phyloP scores from a whole-genome alignment of 140 eudicot genomes.

The Oenanthe javanica region DNA sequence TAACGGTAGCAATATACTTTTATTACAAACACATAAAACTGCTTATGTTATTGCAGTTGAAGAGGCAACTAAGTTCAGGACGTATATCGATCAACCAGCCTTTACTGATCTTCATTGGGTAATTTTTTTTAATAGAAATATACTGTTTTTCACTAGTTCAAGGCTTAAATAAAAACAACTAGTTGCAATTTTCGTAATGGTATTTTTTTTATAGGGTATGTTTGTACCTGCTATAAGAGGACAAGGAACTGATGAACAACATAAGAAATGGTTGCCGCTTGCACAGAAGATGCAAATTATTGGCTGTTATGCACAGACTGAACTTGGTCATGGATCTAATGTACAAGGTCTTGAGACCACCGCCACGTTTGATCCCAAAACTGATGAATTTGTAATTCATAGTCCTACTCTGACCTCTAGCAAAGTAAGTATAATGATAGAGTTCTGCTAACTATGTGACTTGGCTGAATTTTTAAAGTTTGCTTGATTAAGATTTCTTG shows the following conservation, averaged over 20 bases:
- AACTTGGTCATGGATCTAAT: constrained; percentile 99
- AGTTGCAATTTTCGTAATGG: constrained; percentile 12
- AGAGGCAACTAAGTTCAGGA: constrained; percentile 68
- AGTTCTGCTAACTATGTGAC: not conserved
- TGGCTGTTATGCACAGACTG: constrained; percentile 99
- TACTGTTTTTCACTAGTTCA: not conserved
- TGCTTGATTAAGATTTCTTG: not conserved
- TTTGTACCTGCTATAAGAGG: constrained; percentile 90
- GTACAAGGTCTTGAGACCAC: constrained; percentile 99
- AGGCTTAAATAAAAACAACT: not conserved
- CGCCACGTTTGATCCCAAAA: constrained; percentile 85
- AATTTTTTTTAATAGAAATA: not conserved
- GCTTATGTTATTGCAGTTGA: constrained; percentile 54
- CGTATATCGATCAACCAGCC: constrained; percentile 85
- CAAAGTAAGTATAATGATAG: constrained; percentile 54
- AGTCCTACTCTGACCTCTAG: constrained; percentile 96
- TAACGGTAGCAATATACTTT: not conserved
- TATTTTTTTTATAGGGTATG: constrained; percentile 59
- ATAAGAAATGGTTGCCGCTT: constrained; percentile 85
- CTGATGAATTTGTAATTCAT: constrained; percentile 78
- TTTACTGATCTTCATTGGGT: constrained; percentile 99
- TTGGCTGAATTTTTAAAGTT: not conserved
- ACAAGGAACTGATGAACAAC: constrained; percentile 94
- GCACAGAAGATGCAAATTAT: constrained; percentile 92
- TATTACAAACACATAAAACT: not conserved